Conservation (phyloP, 2,329 filamentous ascomycete species). For the Lecanicillium sp. region DNA sequence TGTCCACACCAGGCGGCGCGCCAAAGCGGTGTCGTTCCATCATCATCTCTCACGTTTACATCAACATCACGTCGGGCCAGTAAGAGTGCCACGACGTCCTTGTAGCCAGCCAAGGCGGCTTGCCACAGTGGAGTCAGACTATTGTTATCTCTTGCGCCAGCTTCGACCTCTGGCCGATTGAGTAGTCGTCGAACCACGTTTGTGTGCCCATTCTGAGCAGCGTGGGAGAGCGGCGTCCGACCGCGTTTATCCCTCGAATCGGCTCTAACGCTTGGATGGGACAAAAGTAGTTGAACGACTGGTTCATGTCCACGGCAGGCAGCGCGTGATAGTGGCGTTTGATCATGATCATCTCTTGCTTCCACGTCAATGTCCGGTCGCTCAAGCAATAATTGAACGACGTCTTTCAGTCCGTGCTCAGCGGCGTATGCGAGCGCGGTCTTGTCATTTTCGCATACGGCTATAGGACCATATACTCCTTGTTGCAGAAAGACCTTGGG, state of each 20-base stretch:
- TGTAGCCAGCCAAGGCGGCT: constrained; percentile 1
- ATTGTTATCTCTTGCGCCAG: not conserved
- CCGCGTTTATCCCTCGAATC: not conserved
- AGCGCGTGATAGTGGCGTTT: constrained; percentile 1
- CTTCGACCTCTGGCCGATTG: not conserved
- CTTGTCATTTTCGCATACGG: not conserved
- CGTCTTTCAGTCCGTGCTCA: not conserved
- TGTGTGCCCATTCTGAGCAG: not conserved
- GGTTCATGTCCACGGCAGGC: not conserved
- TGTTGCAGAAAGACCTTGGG: not conserved
- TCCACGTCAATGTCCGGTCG: not conserved
- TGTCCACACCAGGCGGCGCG: constrained; percentile 1
- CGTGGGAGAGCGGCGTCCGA: not conserved
- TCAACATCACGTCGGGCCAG: not conserved
- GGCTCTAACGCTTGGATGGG: not conserved
- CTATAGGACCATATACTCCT: not conserved
- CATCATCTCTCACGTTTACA: not conserved
- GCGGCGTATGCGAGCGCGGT: not conserved
- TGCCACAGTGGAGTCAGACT: constrained; percentile 1
- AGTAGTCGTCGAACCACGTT: not conserved
- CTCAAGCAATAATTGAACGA: not conserved
- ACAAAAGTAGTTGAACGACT: not conserved
- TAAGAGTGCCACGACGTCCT: not conserved
- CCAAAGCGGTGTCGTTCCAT: not conserved
- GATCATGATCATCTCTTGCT: not conserved